Conservation (phyloP, 2,329 filamentous ascomycete genomes). For the Colletotrichum sp. region DNA sequence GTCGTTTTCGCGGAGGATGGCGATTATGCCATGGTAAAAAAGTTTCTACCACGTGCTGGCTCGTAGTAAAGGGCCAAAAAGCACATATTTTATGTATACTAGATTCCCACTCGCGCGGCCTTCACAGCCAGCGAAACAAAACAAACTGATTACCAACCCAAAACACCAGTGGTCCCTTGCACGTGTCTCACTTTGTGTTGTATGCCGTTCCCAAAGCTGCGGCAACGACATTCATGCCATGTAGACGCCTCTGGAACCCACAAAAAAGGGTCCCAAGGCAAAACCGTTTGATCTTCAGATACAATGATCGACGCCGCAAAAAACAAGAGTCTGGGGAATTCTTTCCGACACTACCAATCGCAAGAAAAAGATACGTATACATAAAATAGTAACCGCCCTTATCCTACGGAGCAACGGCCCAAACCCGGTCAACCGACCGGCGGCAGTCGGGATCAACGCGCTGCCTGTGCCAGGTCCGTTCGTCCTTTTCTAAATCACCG, state of each 20-base stretch:
- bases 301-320: background rate
- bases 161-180: background rate
- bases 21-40: conserved; percentile 2
- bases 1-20: conserved; percentile 1
- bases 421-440: background rate
- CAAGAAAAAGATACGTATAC: background rate
- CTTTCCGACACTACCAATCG: background rate
- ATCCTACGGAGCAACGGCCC: background rate
- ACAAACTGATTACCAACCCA: background rate
- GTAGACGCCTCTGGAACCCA: background rate
- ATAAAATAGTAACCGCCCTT: background rate
- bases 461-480: background rate
- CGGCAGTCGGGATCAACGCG: background rate
- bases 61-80: background rate
- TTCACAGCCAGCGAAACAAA: conserved; percentile 2
- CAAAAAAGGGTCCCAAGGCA: background rate
- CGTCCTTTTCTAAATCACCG: background rate
- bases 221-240: background rate
- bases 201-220: background rate
- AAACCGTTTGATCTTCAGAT: conserved; percentile 13
- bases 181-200: background rate
- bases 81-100: conserved; percentile 9
- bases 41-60: background rate
- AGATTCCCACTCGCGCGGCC: conserved; percentile 6
- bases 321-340: background rate